Base-by-base conservation (phyloP, 2,329 filamentous ascomycete species). In the Aureobasidium sp. region DNA sequence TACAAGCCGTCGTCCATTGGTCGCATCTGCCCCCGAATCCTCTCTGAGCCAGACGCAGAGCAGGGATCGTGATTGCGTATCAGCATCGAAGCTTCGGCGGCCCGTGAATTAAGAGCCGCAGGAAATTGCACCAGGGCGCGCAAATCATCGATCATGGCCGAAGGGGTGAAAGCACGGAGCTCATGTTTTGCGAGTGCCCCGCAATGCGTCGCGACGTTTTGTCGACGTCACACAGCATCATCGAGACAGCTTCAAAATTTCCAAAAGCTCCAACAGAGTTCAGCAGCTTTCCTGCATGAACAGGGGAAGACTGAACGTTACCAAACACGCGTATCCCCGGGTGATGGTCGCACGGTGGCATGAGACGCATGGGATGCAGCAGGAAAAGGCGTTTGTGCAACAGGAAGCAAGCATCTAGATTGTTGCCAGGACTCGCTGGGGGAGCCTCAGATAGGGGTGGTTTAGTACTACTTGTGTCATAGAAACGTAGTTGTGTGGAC, bases 101-200 rank as follows among this genome's bases (percentile, higher is more conserved):
- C 40, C 53, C 53, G 53, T 35, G 53, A 27, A 11, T 45, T 45
- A 57, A 57, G 51, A 55, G 37, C 21, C 40, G 51, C 53, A 7
- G 37, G 40, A 25, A 46, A 57, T 33, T 45, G 40, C 53, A 57
- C 21, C 40, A 57, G 25, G n/a, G 27, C 29, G 40, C 40, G 53
- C 53, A 57, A 37, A 57, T 57, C 53, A 46, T 19, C 53, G 53
- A 57, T 55, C 51, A 33, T 46, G 43, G 33, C 47, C 19, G 47
- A 27, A 29, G 37, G 19, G 27, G 27, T 31, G n/a, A 17, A 13
- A 43, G 51, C 29, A 33, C 37, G 21, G 19, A 25, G 38, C 53
- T 46, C 29, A 11, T 25, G 40, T 45, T 57, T 23, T 46, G 53
- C 29, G 4, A 23, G n/a, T 42, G 51, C 51, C 51, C 53, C 38